Evolutionary conservation across 2,329 filamentous ascomycete species (phyloP).

Genomic region (Aspergillus costaricaensis): DNA sequence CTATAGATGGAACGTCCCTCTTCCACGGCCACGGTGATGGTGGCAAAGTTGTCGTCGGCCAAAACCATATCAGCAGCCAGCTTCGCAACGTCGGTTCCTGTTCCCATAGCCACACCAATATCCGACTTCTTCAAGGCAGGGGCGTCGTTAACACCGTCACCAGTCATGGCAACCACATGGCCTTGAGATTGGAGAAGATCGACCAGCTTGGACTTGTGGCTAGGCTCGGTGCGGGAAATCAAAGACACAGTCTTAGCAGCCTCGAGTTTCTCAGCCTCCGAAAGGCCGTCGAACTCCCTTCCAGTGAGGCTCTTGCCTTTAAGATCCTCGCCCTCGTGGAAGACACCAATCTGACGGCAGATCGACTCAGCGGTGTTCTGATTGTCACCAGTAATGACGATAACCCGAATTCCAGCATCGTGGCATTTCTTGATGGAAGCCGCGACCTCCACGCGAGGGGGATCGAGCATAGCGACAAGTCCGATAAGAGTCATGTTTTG

Average conservation of each 20-base stretch:
- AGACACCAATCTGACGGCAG: slow-evolving; percentile 95
- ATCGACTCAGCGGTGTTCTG: slow-evolving; percentile 97
- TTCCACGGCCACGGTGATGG: slow-evolving; percentile 92
- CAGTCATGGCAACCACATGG: slow-evolving; percentile 98
- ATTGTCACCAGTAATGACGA: slow-evolving; percentile 98
- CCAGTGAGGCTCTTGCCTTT: slow-evolving; percentile 93
- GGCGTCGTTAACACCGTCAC: slow-evolving; percentile 97
- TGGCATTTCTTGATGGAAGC: slow-evolving; percentile 85
- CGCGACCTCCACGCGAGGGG: slow-evolving; percentile 87
- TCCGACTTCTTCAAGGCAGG: slow-evolving; percentile 98
- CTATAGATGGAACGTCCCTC: slow-evolving; percentile 98
- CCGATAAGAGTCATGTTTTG: slow-evolving; percentile 93
- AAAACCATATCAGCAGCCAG: slow-evolving; percentile 98
- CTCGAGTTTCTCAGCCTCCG: slow-evolving; percentile 73
- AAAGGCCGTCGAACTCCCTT: slow-evolving; percentile 87
- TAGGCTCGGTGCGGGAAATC: slow-evolving; percentile 94
- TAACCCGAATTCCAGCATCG: slow-evolving; percentile 90
- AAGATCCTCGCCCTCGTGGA: slow-evolving; percentile 77
- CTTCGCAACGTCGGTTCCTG: slow-evolving; percentile 95
- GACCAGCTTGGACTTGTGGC: slow-evolving; percentile 96
- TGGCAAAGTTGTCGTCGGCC: slow-evolving; percentile 98
- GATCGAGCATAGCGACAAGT: slow-evolving; percentile 94
- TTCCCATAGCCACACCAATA: slow-evolving; percentile 98
- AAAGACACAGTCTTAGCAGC: slow-evolving; percentile 84
- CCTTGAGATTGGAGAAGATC: slow-evolving; percentile 90